Base-by-base conservation (phyloP, 139 green algal species). In the Closterium sp. region DNA sequence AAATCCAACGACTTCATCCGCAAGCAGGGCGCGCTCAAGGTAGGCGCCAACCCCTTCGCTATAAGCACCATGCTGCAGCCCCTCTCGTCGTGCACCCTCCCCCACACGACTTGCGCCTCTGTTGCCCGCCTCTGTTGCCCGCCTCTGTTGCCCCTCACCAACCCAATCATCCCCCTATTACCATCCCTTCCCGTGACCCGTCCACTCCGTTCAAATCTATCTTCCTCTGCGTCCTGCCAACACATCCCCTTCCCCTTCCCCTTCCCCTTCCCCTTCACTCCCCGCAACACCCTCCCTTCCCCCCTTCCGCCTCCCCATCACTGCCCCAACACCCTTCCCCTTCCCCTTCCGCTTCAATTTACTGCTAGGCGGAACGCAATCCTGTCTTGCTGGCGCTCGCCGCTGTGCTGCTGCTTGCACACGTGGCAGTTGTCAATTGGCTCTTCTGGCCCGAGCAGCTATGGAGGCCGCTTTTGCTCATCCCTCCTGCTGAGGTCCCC, bases 401-500 rank as follows among this genome's bases (percentile, higher is more conserved):
- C 23, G 31, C 31, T 90, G 36, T 83, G 55, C 55, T 76, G 6
- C 69, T 91, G 25, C 35, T 91, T 88, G 25, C 33, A 38, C 69
- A 91, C 30, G 66, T 85, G 35, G 88, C 38, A 88, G n/a, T 85
- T 55, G 88, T 91, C 16, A 92, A 93, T 88, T 93, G 85, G 84
- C 83, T 33, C 31, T 93, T 69, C 90, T 28, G 28, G 21, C 23
- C 32, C n/a, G 90, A 93, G 25, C 28, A 84, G 87, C 33, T 93
- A 25, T 93, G 90, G 90, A 84, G 86, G n/a, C 90, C 85, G 84
- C 33, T 93, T 28, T 12, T 87, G n/a, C 32, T 93, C 23, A 21
- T 93, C 12, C 90, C 85, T 25, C 31, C 83, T n/a, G 21, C 21
- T 28, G 84, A 90, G 23, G 92, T 93, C 16, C 90, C 90, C 5